These are phyloP conservation scores for Akebia trifoliata DNA, from an alignment of 164 flowering plant genomes.

Conservation along the genomic window DNA sequence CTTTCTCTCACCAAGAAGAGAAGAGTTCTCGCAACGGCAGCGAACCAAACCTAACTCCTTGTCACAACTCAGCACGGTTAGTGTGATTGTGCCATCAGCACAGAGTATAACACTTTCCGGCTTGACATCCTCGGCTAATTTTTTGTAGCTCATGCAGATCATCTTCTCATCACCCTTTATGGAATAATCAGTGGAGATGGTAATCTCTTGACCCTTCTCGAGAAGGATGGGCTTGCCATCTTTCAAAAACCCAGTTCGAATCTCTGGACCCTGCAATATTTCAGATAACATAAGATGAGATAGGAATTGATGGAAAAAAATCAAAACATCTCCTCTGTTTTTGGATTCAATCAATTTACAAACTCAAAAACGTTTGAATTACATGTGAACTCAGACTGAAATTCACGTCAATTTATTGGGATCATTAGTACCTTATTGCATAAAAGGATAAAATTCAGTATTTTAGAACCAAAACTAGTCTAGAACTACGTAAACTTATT, in stretches of 20 bases:
- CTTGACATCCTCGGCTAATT: constrained; percentile 63
- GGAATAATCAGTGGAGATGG: constrained; percentile 72
- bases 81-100: constrained; percentile 74
- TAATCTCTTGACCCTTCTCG: constrained; percentile 67
- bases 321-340: no score
- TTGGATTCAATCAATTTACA: no score
- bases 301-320: neutral
- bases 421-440: no score
- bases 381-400: no score
- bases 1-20: constrained; percentile 82
- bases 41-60: constrained; percentile 47
- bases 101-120: constrained; percentile 66
- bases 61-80: constrained; percentile 63
- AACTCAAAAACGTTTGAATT: no score
- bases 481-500: no score
- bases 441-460: no score
- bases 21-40: constrained; percentile 85
- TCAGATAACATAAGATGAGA: neutral
- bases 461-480: no score
- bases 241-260: constrained; percentile 83
- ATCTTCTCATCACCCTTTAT: constrained; percentile 65
- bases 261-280: constrained; percentile 71
- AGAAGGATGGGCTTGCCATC: constrained; percentile 70
- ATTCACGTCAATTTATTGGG: no score
- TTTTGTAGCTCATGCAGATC: constrained; percentile 85